Base-by-base conservation (phyloP, 2,329 filamentous ascomycete genomes). In the Calonectria pteridis region DNA sequence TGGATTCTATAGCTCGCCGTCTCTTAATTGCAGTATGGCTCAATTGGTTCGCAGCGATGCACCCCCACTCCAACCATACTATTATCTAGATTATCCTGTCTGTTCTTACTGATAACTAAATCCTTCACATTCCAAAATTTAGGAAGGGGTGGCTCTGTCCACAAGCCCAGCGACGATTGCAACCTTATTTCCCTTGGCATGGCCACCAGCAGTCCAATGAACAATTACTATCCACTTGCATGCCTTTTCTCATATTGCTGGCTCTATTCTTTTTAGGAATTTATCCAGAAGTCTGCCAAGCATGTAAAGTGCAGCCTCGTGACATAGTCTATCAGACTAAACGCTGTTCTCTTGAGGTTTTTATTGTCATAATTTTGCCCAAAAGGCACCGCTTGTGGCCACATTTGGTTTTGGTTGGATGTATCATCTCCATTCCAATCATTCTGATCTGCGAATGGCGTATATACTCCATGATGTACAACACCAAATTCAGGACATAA, bases 351-450 rank as follows among this genome's bases (percentile, higher is more conserved):
- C 23, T 4, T 4, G 23, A 23, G 13, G 6, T n/a, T 23, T 46
- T 46, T 10, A 4, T 23, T 10, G 43, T 23, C 4, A 3, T 46
- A 11, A 23, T 23, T n/a, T 11, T 23, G n/a, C 43, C 11, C 43
- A 10, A 1, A 13, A 46, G n/a, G 3, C 10, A 46, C 6, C 4
- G 23, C 23, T n/a, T n/a, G 13, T 46, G n/a, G 43, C 13, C 13
- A n/a, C n/a, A 23, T 13, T 23, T 23, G n/a, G n/a, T 20, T 5
- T 4, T 13, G 3, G 6, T 3, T 3, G 0, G 9, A n/a, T 6
- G 43, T 23, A 23, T n/a, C 11, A 13, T 6, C 43, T 46, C 11
- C 43, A 46, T 5, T 46, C n/a, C 10, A 23, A 10, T 23, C n/a
- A n/a, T 46, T 23, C 10, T 13, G 7, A 46, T 46, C n/a, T 23